Conservation (phyloP, 2,329 filamentous ascomycete genomes). For the Ceratocystis cubensis region DNA sequence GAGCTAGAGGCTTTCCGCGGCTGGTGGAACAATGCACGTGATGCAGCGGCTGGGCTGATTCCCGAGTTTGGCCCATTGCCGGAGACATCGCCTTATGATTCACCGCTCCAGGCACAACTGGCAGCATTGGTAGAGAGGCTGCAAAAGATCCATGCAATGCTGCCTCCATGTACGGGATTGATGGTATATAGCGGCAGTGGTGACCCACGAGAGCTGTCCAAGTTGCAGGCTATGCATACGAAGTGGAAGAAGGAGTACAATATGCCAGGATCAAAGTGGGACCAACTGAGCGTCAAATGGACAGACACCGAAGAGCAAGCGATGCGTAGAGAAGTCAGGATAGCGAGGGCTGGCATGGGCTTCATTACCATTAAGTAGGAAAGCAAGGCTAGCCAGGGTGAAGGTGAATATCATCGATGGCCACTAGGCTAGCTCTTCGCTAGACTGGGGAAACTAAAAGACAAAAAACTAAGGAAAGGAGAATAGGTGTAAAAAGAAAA, state of each 20-base stretch:
- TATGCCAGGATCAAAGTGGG: constrained; percentile 51
- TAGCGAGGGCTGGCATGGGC: constrained; percentile 49
- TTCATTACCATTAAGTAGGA: constrained; percentile 52
- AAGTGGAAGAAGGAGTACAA: constrained; percentile 54
- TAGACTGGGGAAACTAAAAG: no score
- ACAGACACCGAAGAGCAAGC: constrained; percentile 54
- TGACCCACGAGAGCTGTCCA: constrained; percentile 53
- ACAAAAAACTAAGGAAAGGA: neutral
- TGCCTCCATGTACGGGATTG: constrained; percentile 53
- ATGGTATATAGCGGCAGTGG: constrained; percentile 55
- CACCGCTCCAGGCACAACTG: constrained; percentile 36
- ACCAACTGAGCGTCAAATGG: constrained; percentile 54
- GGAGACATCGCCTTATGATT: constrained; percentile 22
- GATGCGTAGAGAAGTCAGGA: constrained; percentile 42
- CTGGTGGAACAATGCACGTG: constrained; percentile 52
- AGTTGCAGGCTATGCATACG: constrained; percentile 46
- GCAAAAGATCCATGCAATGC: constrained; percentile 40
- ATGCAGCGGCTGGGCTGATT: constrained; percentile 26
- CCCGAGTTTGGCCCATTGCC: constrained; percentile 19
- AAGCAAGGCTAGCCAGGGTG: neutral
- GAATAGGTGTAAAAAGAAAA: neutral
- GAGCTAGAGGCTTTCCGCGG: constrained; percentile 53
- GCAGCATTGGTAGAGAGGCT: constrained; percentile 38
- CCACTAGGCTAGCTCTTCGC: no score
- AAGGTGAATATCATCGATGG: neutral